phyloP scores from a whole-genome alignment of 1,284 basidiomycete species.

The Ceratobasidium papillatum region DNA sequence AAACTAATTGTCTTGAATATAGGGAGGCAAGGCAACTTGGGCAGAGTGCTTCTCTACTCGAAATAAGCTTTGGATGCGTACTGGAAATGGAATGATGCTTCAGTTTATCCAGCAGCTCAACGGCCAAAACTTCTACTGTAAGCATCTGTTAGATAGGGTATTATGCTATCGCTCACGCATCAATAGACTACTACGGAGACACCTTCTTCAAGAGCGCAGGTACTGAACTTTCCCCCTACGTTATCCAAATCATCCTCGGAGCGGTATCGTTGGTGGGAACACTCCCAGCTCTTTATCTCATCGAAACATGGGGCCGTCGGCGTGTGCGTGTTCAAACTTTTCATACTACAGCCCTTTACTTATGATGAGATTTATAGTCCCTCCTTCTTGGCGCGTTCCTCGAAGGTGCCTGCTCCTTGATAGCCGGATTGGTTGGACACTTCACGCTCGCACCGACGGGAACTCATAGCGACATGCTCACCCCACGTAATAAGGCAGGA shows the following conservation, averaged over 20 bases:
- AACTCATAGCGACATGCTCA: slow-evolving; percentile 60
- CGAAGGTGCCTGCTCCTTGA: slow-evolving; percentile 69
- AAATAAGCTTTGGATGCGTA: slow-evolving; percentile 75
- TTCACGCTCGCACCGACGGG: slow-evolving; percentile 66
- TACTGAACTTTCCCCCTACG: slow-evolving; percentile 72
- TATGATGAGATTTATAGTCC: slow-evolving; percentile 55
- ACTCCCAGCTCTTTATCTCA: slow-evolving; percentile 69
- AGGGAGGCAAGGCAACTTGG: slow-evolving; percentile 82
- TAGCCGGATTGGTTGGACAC: slow-evolving; percentile 77
- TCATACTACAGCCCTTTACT: slow-evolving; percentile 33
- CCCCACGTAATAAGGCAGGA: slow-evolving; percentile 64
- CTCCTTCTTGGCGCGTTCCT: slow-evolving; percentile 71
- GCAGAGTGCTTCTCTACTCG: slow-evolving; percentile 76
- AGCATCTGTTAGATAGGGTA: not conserved
- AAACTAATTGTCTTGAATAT: slow-evolving; percentile 45
- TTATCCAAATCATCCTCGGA: slow-evolving; percentile 76
- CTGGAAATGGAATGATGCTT: slow-evolving; percentile 79
- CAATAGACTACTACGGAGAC: slow-evolving; percentile 74
- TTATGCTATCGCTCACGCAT: not conserved
- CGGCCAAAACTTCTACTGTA: slow-evolving; percentile 51
- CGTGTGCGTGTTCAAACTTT: slow-evolving; percentile 54
- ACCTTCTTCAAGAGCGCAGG: slow-evolving; percentile 83
- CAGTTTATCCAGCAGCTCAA: slow-evolving; percentile 76
- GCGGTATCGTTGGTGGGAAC: slow-evolving; percentile 73
- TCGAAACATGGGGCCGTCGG: slow-evolving; percentile 71